phyloP scores from a whole-genome alignment of 176 grass and related monocot genomes.

The Eragrostis nindensis region DNA sequence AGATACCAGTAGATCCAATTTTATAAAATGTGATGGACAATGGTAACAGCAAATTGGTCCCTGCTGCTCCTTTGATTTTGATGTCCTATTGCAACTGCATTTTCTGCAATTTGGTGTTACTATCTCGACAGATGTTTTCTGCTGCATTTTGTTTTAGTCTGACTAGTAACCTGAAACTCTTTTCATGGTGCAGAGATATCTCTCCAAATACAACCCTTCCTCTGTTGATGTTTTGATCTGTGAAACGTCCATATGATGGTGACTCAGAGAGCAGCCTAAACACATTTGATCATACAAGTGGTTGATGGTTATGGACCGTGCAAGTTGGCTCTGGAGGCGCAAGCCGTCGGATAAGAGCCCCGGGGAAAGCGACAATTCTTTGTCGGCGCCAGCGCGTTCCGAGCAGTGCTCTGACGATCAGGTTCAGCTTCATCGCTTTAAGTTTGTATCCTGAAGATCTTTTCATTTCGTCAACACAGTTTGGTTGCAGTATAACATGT shows the following conservation, averaged over 20 bases:
- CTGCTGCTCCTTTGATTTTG: conserved; percentile 2
- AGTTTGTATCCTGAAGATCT: conserved; percentile 11
- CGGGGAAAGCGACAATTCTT: conserved; percentile 48
- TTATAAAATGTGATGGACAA: not conserved
- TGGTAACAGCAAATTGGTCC: too few relatives aligned
- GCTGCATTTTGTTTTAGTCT: conserved; percentile 28
- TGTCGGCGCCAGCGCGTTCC: conserved; percentile 49
- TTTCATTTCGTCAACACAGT: conserved; percentile 26
- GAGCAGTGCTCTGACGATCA: conserved; percentile 61
- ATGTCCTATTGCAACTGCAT: conserved; percentile 11
- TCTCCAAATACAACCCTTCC: not conserved
- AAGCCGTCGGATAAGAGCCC: conserved; percentile 74
- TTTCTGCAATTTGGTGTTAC: conserved; percentile 2
- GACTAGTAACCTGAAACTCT: not conserved
- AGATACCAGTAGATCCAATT: not conserved
- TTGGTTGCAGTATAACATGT: conserved; percentile 4
- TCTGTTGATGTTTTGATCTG: conserved; percentile 22
- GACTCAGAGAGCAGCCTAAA: conserved; percentile 15
- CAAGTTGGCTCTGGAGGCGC: conserved; percentile 73
- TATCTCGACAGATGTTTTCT: conserved; percentile 23
- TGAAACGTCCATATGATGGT: conserved; percentile 39
- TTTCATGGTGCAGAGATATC: conserved; percentile 8
- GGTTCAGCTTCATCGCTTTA: conserved; percentile 47
- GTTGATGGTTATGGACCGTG: conserved; percentile 66
- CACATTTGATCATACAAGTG: conserved; percentile 24